These are phyloP conservation scores for Scheffersomyces stipitis DNA, from an alignment of 805 yeast species.

Conservation along the genomic window DNA sequence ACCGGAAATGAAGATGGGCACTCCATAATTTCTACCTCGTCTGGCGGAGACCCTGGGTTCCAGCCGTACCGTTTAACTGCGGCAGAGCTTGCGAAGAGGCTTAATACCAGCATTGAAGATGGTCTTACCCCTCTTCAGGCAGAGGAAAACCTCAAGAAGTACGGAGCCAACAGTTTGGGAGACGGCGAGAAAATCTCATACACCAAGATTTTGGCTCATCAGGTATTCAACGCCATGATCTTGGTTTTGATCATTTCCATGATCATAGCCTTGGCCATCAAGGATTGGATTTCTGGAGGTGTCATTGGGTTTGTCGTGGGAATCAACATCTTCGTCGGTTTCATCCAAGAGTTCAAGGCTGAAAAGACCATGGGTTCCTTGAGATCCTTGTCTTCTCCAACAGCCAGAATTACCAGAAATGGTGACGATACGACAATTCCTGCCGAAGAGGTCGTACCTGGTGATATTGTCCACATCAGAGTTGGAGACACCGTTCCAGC, in stretches of 20 bases:
- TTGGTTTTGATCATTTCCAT: slow-evolving; percentile 67
- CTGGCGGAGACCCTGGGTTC: neutral
- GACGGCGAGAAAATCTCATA: slow-evolving; percentile 57
- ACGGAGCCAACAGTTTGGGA: slow-evolving; percentile 65
- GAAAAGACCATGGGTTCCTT: slow-evolving; percentile 79
- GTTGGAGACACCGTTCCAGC: slow-evolving; percentile 81
- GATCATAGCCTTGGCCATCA: slow-evolving; percentile 69
- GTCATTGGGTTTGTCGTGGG: slow-evolving; percentile 68
- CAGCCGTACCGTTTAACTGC: slow-evolving; percentile 33
- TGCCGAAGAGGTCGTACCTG: slow-evolving; percentile 68
- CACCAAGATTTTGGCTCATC: slow-evolving; percentile 58
- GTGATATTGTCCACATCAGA: slow-evolving; percentile 61
- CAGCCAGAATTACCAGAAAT: slow-evolving; percentile 64
- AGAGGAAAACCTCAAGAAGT: slow-evolving; percentile 12
- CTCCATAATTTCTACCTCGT: neutral
- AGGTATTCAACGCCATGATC: slow-evolving; percentile 76
- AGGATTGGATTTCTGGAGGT: slow-evolving; percentile 82
- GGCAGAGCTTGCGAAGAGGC: slow-evolving; percentile 35
- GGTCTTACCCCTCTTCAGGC: slow-evolving; percentile 40
- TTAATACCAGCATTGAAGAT: slow-evolving; percentile 40
- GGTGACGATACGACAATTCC: slow-evolving; percentile 58
- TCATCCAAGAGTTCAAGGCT: slow-evolving; percentile 69
- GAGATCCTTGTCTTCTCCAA: slow-evolving; percentile 64
- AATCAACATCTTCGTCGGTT: slow-evolving; percentile 66
- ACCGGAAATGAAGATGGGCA: neutral